Conservation (phyloP, 768 basidiomycete species). For the Leucogyrophana mollusca region DNA sequence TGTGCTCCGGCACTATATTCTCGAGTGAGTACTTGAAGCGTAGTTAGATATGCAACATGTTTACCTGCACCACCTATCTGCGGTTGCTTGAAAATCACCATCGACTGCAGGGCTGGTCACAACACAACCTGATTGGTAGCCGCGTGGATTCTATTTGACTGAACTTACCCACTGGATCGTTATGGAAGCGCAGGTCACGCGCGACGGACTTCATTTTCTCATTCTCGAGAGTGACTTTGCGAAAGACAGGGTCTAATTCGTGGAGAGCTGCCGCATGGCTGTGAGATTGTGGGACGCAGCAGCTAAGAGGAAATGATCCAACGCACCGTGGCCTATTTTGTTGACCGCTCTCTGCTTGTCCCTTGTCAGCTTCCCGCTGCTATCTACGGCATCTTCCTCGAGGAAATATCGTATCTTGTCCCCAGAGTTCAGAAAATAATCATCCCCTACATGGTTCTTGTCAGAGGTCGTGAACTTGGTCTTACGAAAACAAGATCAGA, state of each 20-base stretch:
- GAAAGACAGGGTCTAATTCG: slow-evolving; percentile 79
- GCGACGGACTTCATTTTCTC: slow-evolving; percentile 66
- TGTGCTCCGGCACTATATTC: slow-evolving; percentile 78
- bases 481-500: too few relatives aligned
- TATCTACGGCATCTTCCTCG: slow-evolving; percentile 81
- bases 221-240: slow-evolving; percentile 79
- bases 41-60: slow-evolving; percentile 8
- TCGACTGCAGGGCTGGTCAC: slow-evolving; percentile 75
- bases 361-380: slow-evolving; percentile 64
- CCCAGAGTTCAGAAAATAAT: slow-evolving; percentile 89
- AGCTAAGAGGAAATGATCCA: too few relatives aligned
- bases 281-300: too few relatives aligned
- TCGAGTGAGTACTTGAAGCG: neutral
- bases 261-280: slow-evolving; percentile 68
- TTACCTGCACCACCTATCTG: slow-evolving; percentile 90
- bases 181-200: slow-evolving; percentile 77
- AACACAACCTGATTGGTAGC: neutral
- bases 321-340: slow-evolving; percentile 94
- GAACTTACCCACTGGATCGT: slow-evolving; percentile 74
- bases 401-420: slow-evolving; percentile 97
- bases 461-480: slow-evolving; percentile 87
- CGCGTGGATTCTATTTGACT: neutral
- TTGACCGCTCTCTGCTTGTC: slow-evolving; percentile 83
- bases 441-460: slow-evolving; percentile 79
- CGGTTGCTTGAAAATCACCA: slow-evolving; percentile 95